These are phyloP conservation scores for Trichophyton mentagrophytes DNA, from an alignment of 2,329 filamentous ascomycete genomes.

Conservation along the genomic window DNA sequence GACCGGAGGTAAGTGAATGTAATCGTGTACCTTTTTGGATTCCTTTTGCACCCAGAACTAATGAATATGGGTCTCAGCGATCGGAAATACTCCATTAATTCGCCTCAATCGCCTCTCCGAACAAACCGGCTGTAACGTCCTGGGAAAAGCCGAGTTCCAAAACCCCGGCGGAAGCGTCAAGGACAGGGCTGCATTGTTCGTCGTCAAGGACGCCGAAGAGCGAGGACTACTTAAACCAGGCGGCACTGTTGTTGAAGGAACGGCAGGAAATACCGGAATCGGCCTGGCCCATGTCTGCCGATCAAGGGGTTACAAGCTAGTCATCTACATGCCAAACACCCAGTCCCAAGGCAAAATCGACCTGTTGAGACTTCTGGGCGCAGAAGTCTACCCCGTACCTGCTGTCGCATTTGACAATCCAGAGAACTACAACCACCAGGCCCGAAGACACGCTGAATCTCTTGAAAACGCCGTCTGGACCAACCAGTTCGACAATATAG, in stretches of 20 bases:
- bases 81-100: constrained; percentile 94
- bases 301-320: constrained; percentile 78
- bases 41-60: not conserved
- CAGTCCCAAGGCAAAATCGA: constrained; percentile 98
- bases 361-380: constrained; percentile 75
- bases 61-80: constrained; percentile 46
- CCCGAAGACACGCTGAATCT: constrained; percentile 71
- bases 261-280: constrained; percentile 95
- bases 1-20: constrained; percentile 55
- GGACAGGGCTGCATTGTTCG: constrained; percentile 87
- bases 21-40: not conserved
- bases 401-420: constrained; percentile 93
- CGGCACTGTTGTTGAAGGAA: constrained; percentile 92
- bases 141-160: constrained; percentile 97
- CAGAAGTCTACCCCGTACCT: constrained; percentile 90
- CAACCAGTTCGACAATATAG: constrained; percentile 95
- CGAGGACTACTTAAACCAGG: constrained; percentile 67
- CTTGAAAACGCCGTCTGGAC: constrained; percentile 92
- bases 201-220: constrained; percentile 88
- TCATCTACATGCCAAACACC: constrained; percentile 99
- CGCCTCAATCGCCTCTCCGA: constrained; percentile 76
- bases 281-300: constrained; percentile 94
- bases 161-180: constrained; percentile 96
- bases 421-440: constrained; percentile 96
- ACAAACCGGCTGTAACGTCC: constrained; percentile 81